Base-by-base conservation (phyloP, 2,329 filamentous ascomycete species). In the Lecanicillium sp. region DNA sequence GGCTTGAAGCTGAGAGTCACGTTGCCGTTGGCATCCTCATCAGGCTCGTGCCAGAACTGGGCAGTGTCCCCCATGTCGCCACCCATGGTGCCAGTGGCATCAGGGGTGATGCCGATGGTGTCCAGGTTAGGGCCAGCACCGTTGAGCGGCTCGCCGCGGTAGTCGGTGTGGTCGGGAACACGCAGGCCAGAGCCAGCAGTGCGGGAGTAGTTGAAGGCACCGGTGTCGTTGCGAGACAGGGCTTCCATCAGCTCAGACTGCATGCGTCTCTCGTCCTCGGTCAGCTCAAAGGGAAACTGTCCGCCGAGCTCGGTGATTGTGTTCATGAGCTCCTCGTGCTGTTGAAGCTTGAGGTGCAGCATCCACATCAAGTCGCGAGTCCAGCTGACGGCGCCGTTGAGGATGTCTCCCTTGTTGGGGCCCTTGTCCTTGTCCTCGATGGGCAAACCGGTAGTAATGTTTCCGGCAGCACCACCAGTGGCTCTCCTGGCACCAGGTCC, bases 401-500 rank as follows among this genome's bases (percentile, higher is more conserved):
- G 83, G 51, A 98, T 97, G 59, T 98, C 93, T 41, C 93, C 93
- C 71, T 98, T 98, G 74, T 97, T 97, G 5, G 93, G 93, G 1
- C 93, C 93, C 64, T 97, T 97, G 70, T 98, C 93, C 65, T 97
- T 97, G 57, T 97, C 93, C 59, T 98, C 93, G 29, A 95, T 79
- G 0, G 93, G 91, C 24, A 97, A 77, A 12, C 90, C 90, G 55
- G 91, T 91, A 5, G 90, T 95, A 59, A 96, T 96, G 62, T 87
- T 94, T 30, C 86, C 86, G 6, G 83, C 75, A 6, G 66, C 67
- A n/a, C 74, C 75, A 44, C 84, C 81, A 26, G 85, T 81, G 24
- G 90, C 90, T 53, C 90, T 83, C 54, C 90, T 81, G 33, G 88
- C 90, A 54, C 84, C 87, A 20, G 87, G 87, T 14, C 89, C 90